Evolutionary conservation across 305 asterid species (phyloP), one percentile per base, ranked within the genome.

Genomic region (Withania somnifera): DNA sequence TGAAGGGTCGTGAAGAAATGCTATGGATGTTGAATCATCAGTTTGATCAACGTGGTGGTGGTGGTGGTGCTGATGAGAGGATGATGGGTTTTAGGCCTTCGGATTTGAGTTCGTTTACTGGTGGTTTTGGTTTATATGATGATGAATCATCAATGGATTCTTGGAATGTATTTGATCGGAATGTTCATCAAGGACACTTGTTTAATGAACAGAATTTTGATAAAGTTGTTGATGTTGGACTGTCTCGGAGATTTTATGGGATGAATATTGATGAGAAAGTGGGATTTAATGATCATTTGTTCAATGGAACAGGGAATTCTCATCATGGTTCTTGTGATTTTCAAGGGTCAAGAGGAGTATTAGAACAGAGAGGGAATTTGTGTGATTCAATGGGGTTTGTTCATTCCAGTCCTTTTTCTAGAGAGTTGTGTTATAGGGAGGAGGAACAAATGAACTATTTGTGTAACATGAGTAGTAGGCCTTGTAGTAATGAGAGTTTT

Each of bases 341-440:
- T 75, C 67, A 60, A 68, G 64, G 15, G 45, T 24, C 81, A 81
- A 54, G 57, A 14, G 11, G 20, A 26, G 68, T 19, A 60, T 26
- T 60, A 26, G 68, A 38, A 36, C 38, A 6, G 68, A 60, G 24
- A 6, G 54, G 30, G 17, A 54, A 56, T 56, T 45, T 54, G 20
- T 52, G 58, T 73, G 86, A 82, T 84, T 83, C 86, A n/a, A 40
- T 81, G 88, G 88, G 81, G 52, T 40, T 82, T 63, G 36, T 81
- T 79, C 63, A 13, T 76, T 34, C 73, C 14, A 75, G 38, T 84
- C 77, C 71, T 54, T n/a, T 45, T 28, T 68, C 38, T n/a, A 82
- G 28, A 45, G 77, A 40, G 19, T 34, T 40, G 19, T 68, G 69
- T 81, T 28, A 13, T 68, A 66, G 52, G 19, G 56, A 66, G 15